These are phyloP conservation scores for Ceratobasidium sp. DNA, from an alignment of 1,284 basidiomycete genomes.

Conservation along the genomic window DNA sequence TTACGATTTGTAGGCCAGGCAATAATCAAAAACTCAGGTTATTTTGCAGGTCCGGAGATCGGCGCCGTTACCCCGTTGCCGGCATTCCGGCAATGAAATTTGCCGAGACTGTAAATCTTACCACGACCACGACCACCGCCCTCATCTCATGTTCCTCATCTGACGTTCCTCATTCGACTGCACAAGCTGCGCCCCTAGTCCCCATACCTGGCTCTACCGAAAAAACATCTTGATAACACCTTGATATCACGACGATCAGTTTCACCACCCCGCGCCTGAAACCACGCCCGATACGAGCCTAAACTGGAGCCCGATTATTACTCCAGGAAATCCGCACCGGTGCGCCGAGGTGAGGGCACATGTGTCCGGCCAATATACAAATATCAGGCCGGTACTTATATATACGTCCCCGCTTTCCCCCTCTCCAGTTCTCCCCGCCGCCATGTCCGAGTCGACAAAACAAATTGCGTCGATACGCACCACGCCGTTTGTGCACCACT, in stretches of 20 bases:
- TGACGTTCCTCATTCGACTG: too few relatives aligned
- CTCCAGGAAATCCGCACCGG: slow-evolving; percentile 5
- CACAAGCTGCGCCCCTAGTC: not conserved
- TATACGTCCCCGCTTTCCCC: slow-evolving; percentile 11
- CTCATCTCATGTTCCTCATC: not conserved
- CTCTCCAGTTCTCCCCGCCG: not conserved
- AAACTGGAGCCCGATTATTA: slow-evolving; percentile 12
- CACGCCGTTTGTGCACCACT: slow-evolving; percentile 89
- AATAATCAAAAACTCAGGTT: not conserved
- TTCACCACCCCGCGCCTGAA: slow-evolving; percentile 1
- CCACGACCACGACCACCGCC: not conserved
- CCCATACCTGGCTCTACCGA: not conserved
- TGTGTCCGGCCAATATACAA: not conserved
- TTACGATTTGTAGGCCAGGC: too few relatives aligned
- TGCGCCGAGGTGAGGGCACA: slow-evolving; percentile 20
- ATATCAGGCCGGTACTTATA: slow-evolving; percentile 30
- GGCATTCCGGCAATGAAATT: not conserved
- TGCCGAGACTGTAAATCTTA: slow-evolving; percentile 12
- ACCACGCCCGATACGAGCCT: slow-evolving; percentile 37
- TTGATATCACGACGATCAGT: slow-evolving; percentile 14
- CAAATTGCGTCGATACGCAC: slow-evolving; percentile 64
- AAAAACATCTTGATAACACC: not conserved
- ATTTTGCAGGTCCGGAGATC: not conserved
- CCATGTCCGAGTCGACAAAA: slow-evolving; percentile 38
- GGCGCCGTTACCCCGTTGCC: not conserved